phyloP scores from a whole-genome alignment of 2,329 filamentous ascomycete genomes.

The Parastagonospora nodorum region DNA sequence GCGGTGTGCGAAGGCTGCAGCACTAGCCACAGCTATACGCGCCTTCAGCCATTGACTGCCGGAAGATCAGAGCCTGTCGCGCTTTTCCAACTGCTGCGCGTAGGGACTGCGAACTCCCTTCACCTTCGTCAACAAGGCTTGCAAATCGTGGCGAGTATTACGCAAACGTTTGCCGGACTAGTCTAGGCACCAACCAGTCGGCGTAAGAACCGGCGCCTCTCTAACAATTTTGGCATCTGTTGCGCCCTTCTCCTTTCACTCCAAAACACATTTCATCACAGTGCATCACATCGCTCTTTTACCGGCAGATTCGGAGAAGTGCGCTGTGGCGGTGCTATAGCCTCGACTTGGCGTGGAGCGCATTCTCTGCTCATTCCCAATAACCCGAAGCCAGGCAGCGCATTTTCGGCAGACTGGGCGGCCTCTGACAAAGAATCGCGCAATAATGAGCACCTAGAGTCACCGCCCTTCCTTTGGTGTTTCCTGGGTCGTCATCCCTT shows the following conservation, averaged over 20 bases:
- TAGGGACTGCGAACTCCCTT: too few relatives aligned
- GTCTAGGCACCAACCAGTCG: too few relatives aligned
- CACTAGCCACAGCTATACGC: constrained; percentile 13
- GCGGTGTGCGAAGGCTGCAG: constrained; percentile 16
- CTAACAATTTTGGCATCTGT: too few relatives aligned
- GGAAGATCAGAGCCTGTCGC: too few relatives aligned
- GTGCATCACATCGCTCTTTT: background rate
- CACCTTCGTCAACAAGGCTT: too few relatives aligned
- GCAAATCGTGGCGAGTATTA: too few relatives aligned
- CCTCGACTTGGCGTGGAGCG: constrained; percentile 6
- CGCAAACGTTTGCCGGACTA: too few relatives aligned
- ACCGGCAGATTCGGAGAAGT: constrained; percentile 9
- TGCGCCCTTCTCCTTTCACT: background rate
- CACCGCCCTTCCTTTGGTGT: background rate
- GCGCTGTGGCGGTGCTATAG: constrained; percentile 19
- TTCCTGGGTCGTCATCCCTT: background rate
- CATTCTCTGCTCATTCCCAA: constrained; percentile 6
- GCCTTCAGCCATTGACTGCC: background rate
- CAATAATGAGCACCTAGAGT: background rate
- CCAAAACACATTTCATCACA: background rate
- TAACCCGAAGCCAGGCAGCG: constrained; percentile 2
- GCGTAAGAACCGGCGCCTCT: too few relatives aligned
- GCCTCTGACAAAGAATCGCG: background rate
- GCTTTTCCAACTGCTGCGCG: too few relatives aligned
- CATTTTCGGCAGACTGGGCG: background rate